Evolutionary conservation across 768 basidiomycete species (phyloP).

Genomic region (Xerocomellus chrysenteron): DNA sequence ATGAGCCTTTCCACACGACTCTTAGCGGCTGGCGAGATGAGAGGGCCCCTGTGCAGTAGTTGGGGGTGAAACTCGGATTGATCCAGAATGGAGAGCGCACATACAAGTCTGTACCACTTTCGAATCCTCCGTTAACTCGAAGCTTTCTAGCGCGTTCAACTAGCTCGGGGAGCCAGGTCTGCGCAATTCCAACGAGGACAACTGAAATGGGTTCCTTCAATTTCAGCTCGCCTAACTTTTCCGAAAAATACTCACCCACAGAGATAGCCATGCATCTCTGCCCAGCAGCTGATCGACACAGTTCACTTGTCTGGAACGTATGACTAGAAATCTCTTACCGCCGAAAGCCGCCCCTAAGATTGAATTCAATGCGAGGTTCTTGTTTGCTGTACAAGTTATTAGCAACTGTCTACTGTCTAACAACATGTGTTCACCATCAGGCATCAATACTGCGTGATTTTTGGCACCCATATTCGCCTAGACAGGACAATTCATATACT

Average conservation of each 20-base stretch:
- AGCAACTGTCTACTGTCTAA: background rate
- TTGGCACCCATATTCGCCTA: conserved; percentile 91
- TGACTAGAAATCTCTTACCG: conserved; percentile 42
- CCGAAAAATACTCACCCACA: conserved; percentile 55
- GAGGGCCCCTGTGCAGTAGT: conserved; percentile 53
- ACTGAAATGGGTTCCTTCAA: conserved; percentile 35
- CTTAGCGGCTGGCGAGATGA: conserved; percentile 83
- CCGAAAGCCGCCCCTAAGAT: conserved; percentile 94
- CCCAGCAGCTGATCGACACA: conserved; percentile 67
- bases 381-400: conserved; percentile 61
- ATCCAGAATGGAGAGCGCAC: conserved; percentile 11
- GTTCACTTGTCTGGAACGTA: conserved; percentile 21
- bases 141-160: conserved; percentile 77
- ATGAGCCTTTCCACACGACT: conserved; percentile 74
- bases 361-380: conserved; percentile 88
- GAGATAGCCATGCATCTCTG: conserved; percentile 98
- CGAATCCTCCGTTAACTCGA: conserved; percentile 89
- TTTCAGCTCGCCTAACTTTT: background rate
- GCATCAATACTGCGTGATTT: conserved; percentile 92
- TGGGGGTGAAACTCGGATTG: background rate
- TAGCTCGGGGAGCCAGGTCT: conserved; percentile 84
- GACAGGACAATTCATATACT: conserved; percentile 1
- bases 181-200: conserved; percentile 79
- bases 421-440: conserved; percentile 63
- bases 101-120: conserved; percentile 78